Base-by-base conservation (phyloP, 2,329 filamentous ascomycete genomes). In the Claviceps arundinis region DNA sequence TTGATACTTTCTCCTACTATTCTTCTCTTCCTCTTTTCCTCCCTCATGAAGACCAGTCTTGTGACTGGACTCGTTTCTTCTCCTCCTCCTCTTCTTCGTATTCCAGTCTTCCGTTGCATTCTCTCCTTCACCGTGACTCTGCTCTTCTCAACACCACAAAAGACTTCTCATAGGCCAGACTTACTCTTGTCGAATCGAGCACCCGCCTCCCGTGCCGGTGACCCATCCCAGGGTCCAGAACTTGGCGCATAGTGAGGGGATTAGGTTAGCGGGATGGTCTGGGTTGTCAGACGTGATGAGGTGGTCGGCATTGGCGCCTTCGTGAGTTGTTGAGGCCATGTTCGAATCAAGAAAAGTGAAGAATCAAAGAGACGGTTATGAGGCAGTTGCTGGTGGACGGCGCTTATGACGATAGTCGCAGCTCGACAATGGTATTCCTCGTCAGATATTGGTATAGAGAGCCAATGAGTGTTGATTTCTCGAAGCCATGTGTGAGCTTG, bases 151-250 rank as follows among this genome's bases (percentile, higher is more conserved):
- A 30, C 16, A 26, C 24, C 6, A 30, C 22, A 1, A 44, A 16
- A 44, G 22, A 46, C 13, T 26, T 7, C 16, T 44, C 19, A 44
- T 22, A 8, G 8, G 42, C 42, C 8, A 17, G 26, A 45, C 55
- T 62, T 70, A 84, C 81, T 77, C 74, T 56, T 82, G 69, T 54
- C 81, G 78, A 61, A 93, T 91, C 52, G 84, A 89, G 57, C 85
- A 85, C 54, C 87, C 87, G 60, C 87, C 87, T 55, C 87, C 87
- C 2, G 87, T 93, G 52, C 87, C 88, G 13, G 88, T 91, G 34
- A 93, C 91, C 91, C 93, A 97, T 60, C 93, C 93, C 61, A 94
- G 76, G 17, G 79, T 88, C 80, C 95, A 98, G 72, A 98, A 98
- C 66, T 91, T 93, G 63, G 86, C 85, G 73, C 93, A 98, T 48